Base-by-base conservation (phyloP, 2,329 filamentous ascomycete species). In the Penicillium nordicum region DNA sequence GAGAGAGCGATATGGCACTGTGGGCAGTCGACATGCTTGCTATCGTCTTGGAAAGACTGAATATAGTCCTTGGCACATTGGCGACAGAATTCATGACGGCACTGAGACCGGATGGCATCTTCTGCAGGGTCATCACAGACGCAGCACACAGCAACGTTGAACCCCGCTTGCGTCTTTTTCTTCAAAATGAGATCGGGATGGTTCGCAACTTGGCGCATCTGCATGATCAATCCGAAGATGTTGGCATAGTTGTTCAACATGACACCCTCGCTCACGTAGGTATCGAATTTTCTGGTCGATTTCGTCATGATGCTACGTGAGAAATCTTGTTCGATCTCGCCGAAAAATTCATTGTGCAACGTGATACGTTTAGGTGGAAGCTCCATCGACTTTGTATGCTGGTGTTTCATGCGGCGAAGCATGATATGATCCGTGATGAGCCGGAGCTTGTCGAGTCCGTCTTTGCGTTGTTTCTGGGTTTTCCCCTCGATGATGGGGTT, bases 171-270 rank as follows among this genome's bases (percentile, higher is more conserved):
- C 3, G 83, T 84, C 60, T 93, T 85, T 76, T 94, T 97, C 78
- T 93, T 95, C 59, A 97, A 76, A 47, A 99, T 89, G 36, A 99
- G 76, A 75, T 99, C 94, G 0, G 94, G 94, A 70, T 99, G 94
- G 64, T 99, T 94, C 8, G 94, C 92, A 27, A 97, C 90, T 77
- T 99, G 94, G 53, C 94, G 88, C 93, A 99, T 97, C 74, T 96
- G 92, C 91, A 97, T 97, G 69, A 99, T 97, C 53, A 99, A 82
- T 69, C 92, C 93, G 68, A 99, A 99, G 63, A 99, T 97, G 72
- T 99, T 99, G 78, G 94, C 94, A 66, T 97, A 97, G 71, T 97
- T 96, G 80, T 97, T 92, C 59, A 99, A 83, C 74, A 99, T 85
- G 21, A 97, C 93, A 78, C 92, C 92, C 61, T 92, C 90, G 18